Evolutionary conservation across 495 filamentous ascomycete species (phyloP).

Genomic region (Penicilliopsis zonata): DNA sequence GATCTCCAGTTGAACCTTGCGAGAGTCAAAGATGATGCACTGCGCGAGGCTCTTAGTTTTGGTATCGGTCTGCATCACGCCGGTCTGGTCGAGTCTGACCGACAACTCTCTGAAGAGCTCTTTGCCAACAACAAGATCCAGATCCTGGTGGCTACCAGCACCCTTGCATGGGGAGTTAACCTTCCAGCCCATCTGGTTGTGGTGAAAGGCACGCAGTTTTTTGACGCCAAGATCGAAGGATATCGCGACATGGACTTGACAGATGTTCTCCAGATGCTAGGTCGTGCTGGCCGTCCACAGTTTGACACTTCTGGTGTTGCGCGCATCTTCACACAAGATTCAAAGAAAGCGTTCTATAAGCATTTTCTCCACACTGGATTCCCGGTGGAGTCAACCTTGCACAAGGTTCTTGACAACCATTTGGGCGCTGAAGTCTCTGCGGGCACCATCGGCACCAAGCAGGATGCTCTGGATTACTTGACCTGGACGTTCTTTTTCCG

Average conservation of each 20-base stretch:
- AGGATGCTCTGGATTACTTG: conserved; percentile 94
- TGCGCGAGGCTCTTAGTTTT: conserved; percentile 86
- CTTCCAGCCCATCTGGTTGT: conserved; percentile 94
- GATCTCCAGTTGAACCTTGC: conserved; percentile 75
- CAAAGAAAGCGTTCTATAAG: conserved; percentile 99
- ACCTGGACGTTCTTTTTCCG: conserved; percentile 99
- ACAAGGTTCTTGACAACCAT: conserved; percentile 96
- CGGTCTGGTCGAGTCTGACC: conserved; percentile 87
- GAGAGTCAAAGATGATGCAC: conserved; percentile 80
- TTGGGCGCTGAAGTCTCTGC: conserved; percentile 90
- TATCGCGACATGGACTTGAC: conserved; percentile 99
- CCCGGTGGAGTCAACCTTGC: conserved; percentile 89
- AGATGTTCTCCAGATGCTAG: conserved; percentile 97
- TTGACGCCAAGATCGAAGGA: conserved; percentile 93
- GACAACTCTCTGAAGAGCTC: conserved; percentile 82
- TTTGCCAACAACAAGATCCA: conserved; percentile 98
- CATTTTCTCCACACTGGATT: conserved; percentile 98
- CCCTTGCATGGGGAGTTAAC: conserved; percentile 97
- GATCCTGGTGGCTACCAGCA: conserved; percentile 91
- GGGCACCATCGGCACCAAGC: conserved; percentile 82
- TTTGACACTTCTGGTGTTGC: conserved; percentile 95
- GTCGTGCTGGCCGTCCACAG: conserved; percentile 88
- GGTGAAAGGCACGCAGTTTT: conserved; percentile 97
- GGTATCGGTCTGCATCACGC: conserved; percentile 97
- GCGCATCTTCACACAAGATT: conserved; percentile 90